These are phyloP conservation scores for Lentinula detonsa DNA, from an alignment of 768 basidiomycete species.

Conservation along the genomic window DNA sequence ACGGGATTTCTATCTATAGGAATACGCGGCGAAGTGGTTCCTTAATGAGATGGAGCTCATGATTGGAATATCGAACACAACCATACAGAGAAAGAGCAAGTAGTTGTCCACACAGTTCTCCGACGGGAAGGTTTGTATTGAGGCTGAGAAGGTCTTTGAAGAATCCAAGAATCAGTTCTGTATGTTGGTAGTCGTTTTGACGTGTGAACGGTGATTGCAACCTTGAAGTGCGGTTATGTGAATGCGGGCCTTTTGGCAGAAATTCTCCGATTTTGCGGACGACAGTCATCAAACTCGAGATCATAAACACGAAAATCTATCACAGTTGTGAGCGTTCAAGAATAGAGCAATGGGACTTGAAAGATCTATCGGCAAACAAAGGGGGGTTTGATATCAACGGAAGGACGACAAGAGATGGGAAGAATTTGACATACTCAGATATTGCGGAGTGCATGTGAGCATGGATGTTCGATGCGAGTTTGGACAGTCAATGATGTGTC, in stretches of 20 bases:
- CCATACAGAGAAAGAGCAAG: background rate
- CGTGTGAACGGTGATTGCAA: constrained; percentile 5
- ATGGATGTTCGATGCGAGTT: background rate
- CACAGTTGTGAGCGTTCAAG: background rate
- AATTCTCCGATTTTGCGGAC: background rate
- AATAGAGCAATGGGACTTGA: background rate
- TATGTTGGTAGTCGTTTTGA: background rate
- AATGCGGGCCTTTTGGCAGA: background rate
- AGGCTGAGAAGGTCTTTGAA: background rate
- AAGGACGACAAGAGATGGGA: background rate
- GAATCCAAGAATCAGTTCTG: background rate
- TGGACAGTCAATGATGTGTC: background rate
- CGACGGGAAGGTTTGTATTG: background rate
- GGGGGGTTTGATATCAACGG: background rate
- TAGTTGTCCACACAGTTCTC: background rate
- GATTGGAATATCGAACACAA: background rate
- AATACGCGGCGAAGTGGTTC: background rate
- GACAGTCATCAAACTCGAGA: background rate
- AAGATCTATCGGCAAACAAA: background rate
- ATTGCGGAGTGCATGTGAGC: background rate
- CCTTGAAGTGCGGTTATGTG: background rate
- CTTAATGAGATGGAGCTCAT: background rate
- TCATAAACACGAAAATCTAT: background rate
- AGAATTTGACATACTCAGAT: background rate
- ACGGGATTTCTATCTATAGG: background rate